A percentile compares a stretch with the other conserved stretches of the same genome.
These are phyloP conservation scores for Trichoderma aggressivum DNA, from an alignment of 2,329 filamentous ascomycete species.

Conservation along the genomic window DNA sequence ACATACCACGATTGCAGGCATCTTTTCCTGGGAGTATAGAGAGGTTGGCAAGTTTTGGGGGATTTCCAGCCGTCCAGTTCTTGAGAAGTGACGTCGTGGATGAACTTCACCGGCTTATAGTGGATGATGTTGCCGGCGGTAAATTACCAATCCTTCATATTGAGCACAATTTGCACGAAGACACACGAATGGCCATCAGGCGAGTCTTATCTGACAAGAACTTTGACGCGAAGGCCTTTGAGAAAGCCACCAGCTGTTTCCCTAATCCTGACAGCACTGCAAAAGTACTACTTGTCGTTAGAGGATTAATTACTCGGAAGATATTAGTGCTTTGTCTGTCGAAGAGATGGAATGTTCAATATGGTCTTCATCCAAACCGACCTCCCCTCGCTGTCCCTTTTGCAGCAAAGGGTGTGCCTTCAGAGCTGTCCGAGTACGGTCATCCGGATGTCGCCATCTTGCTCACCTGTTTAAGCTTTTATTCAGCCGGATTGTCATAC, in stretches of 20 bases:
- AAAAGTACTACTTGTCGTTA: background rate
- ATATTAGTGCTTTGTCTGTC: constrained; percentile 58
- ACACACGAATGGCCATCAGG: constrained; percentile 21
- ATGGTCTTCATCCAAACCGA: constrained; percentile 53
- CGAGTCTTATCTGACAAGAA: background rate
- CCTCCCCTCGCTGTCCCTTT: constrained; percentile 57
- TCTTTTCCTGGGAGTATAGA: constrained; percentile 45
- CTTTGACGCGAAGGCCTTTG: background rate
- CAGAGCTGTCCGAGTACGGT: constrained; percentile 61
- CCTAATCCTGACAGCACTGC: background rate
- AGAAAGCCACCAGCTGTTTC: background rate
- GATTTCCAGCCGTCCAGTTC: constrained; percentile 57
- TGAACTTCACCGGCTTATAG: constrained; percentile 39
- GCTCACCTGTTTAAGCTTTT: constrained; percentile 64
- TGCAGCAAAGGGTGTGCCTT: constrained; percentile 48
- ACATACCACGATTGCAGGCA: constrained; percentile 36
- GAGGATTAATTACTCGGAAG: background rate
- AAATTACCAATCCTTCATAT: constrained; percentile 9
- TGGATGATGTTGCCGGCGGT: constrained; percentile 39
- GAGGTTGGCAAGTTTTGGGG: constrained; percentile 37
- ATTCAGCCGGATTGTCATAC: constrained; percentile 55
- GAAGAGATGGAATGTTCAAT: constrained; percentile 66
- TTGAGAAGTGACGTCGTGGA: constrained; percentile 47
- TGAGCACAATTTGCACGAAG: background rate
- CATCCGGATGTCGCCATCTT: constrained; percentile 65